Evolutionary conservation across 257 asterid genomes (phyloP).

Genomic region (Cordia subcordata): DNA sequence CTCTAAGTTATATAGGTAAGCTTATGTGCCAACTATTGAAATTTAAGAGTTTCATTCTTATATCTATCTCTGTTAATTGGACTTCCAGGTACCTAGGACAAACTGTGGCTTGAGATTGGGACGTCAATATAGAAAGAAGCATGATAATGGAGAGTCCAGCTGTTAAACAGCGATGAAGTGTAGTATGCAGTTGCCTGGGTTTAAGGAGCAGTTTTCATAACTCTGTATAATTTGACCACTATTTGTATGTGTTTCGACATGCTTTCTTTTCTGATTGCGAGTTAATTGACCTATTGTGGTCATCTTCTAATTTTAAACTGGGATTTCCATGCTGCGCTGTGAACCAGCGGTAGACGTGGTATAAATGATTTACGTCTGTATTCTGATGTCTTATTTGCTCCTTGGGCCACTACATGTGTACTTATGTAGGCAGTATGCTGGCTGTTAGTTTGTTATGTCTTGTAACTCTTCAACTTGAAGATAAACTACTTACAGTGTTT

Average conservation of each 20-base stretch:
- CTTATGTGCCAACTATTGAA: not conserved
- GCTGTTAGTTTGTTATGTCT: not conserved
- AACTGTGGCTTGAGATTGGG: not conserved
- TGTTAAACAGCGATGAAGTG: not conserved
- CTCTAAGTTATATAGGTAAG: too few species aligned
- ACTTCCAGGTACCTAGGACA: conserved; percentile 15
- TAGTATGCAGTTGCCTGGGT: not conserved
- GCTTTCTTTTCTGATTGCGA: not conserved
- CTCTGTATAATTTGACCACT: not conserved
- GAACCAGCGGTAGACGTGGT: not conserved
- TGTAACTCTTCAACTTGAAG: not conserved
- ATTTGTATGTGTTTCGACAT: not conserved
- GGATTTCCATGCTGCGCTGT: not conserved
- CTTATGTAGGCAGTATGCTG: too few species aligned
- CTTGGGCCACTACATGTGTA: not conserved
- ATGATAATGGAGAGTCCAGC: not conserved
- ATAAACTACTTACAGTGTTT: too few species aligned
- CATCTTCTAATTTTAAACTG: not conserved
- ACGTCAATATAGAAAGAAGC: not conserved
- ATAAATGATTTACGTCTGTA: not conserved
- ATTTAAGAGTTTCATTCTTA: not conserved
- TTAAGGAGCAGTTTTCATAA: not conserved
- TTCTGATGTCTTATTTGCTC: not conserved
- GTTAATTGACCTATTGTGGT: not conserved
- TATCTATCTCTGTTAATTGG: not conserved